Conservation (phyloP, 345 rosid species). For the Pistacia integerrima region DNA sequence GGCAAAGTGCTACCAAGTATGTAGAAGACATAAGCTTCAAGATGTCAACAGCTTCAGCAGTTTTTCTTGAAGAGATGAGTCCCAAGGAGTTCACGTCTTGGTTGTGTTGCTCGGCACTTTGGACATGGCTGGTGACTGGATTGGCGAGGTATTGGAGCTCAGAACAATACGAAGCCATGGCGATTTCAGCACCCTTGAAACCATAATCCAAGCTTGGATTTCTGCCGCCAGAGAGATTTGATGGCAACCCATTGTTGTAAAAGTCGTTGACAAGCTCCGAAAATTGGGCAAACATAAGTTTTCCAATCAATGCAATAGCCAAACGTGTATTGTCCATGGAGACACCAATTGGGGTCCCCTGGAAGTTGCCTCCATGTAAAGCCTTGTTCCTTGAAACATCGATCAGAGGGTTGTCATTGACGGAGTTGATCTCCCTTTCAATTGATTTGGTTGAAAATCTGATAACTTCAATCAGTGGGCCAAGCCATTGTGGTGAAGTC, state of each 20-base stretch:
- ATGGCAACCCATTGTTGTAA: constrained; percentile 79
- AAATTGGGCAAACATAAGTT: constrained; percentile 62
- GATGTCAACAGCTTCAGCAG: constrained; percentile 56
- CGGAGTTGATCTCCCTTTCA: constrained; percentile 58
- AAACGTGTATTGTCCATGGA: constrained; percentile 56
- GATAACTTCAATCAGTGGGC: constrained; percentile 59
- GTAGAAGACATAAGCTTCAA: constrained; percentile 61
- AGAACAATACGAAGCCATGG: constrained; percentile 68
- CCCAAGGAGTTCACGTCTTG: constrained; percentile 65
- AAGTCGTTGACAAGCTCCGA: constrained; percentile 72
- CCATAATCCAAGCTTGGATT: constrained; percentile 81
- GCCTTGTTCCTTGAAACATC: constrained; percentile 75
- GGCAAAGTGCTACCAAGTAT: constrained; percentile 59
- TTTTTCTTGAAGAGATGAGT: constrained; percentile 59
- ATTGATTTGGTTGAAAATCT: constrained; percentile 46
- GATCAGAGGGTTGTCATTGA: constrained; percentile 68
- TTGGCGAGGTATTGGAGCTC: constrained; percentile 58
- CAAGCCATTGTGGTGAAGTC: constrained; percentile 65
- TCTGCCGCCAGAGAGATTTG: constrained; percentile 64
- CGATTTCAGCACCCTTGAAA: constrained; percentile 76
- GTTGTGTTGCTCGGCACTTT: constrained; percentile 61
- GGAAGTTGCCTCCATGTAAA: constrained; percentile 70
- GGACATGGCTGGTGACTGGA: constrained; percentile 60
- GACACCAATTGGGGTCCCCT: constrained; percentile 62
- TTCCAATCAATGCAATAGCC: constrained; percentile 51